A percentile compares a stretch with the other conserved stretches of the same genome.
These are phyloP conservation scores for Kalmusia sp. DNA, from an alignment of 2,329 filamentous ascomycete species.

Conservation along the genomic window DNA sequence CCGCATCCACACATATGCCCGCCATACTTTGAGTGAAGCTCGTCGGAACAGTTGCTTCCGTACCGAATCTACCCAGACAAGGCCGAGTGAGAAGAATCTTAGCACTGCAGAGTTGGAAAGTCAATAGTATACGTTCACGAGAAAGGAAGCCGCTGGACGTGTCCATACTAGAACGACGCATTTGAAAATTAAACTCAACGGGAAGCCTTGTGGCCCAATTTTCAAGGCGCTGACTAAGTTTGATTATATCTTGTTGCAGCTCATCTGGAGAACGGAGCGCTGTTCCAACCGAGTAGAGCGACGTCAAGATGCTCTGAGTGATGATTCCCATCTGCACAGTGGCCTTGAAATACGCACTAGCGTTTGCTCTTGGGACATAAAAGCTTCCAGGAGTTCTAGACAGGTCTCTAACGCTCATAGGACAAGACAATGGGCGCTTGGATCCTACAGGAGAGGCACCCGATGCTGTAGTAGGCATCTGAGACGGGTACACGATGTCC, in stretches of 20 bases:
- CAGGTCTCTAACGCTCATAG: constrained; percentile 5
- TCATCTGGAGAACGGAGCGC: constrained; percentile 39
- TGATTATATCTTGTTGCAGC: constrained; percentile 42
- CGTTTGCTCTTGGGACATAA: constrained; percentile 18
- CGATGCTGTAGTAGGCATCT: constrained; percentile 10
- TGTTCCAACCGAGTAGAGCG: constrained; percentile 46
- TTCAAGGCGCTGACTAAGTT: constrained; percentile 41
- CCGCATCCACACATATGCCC: constrained; percentile 46
- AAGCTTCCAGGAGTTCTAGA: constrained; percentile 7
- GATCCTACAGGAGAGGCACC: neutral
- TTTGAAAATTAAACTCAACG: constrained; percentile 36
- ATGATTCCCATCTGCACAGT: constrained; percentile 39
- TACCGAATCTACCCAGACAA: constrained; percentile 40
- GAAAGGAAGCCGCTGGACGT: constrained; percentile 6
- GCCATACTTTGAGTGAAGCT: constrained; percentile 42
- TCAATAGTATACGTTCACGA: constrained; percentile 41
- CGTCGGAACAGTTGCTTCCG: constrained; percentile 26
- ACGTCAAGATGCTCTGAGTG: constrained; percentile 41
- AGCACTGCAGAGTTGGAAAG: constrained; percentile 45
- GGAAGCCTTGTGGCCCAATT: constrained; percentile 43
- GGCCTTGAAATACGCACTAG: constrained; percentile 35
- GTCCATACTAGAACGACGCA: neutral
- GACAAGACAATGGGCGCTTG: constrained; percentile 5
- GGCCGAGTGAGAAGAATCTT: constrained; percentile 51
- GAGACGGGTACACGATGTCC: constrained; percentile 15